phyloP scores from a whole-genome alignment of 441 rosid species.

The Euphorbia celastroides region DNA sequence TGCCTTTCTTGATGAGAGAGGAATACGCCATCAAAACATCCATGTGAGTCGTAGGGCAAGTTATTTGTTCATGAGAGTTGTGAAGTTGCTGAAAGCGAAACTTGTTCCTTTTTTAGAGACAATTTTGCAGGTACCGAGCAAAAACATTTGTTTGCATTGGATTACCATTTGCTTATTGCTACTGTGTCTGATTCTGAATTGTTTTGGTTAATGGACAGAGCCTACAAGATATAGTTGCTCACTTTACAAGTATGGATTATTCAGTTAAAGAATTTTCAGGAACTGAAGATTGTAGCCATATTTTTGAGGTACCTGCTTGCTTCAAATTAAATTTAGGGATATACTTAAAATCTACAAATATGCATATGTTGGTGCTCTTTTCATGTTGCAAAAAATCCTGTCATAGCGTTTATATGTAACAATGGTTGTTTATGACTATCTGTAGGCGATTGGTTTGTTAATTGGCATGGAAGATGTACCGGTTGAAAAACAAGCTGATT shows the following conservation, averaged over 20 bases:
- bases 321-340: neutral
- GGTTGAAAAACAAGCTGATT: slow-evolving; percentile 76
- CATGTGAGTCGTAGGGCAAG: slow-evolving; percentile 89
- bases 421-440: slow-evolving; percentile 6
- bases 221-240: slow-evolving; percentile 73
- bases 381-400: neutral
- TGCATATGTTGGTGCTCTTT: neutral
- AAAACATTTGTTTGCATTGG: neutral
- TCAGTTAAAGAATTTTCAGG: slow-evolving; percentile 46
- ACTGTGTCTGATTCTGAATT: neutral
- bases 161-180: neutral
- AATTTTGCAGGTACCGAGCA: slow-evolving; percentile 65
- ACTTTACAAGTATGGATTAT: slow-evolving; percentile 51
- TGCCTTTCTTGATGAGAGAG: slow-evolving; percentile 91
- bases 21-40: slow-evolving; percentile 76
- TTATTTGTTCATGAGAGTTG: slow-evolving; percentile 87
- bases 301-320: slow-evolving; percentile 67
- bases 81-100: slow-evolving; percentile 72
- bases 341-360: neutral
- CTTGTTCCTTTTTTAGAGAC: slow-evolving; percentile 83
- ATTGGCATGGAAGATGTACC: slow-evolving; percentile 89
- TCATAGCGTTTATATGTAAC: neutral
- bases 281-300: slow-evolving; percentile 80
- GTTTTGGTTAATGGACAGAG: slow-evolving; percentile 39
- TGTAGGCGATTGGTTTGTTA: slow-evolving; percentile 84